phyloP scores from a whole-genome alignment of 2,329 filamentous ascomycete species.

The Pseudophaeomoniella oleicola region DNA sequence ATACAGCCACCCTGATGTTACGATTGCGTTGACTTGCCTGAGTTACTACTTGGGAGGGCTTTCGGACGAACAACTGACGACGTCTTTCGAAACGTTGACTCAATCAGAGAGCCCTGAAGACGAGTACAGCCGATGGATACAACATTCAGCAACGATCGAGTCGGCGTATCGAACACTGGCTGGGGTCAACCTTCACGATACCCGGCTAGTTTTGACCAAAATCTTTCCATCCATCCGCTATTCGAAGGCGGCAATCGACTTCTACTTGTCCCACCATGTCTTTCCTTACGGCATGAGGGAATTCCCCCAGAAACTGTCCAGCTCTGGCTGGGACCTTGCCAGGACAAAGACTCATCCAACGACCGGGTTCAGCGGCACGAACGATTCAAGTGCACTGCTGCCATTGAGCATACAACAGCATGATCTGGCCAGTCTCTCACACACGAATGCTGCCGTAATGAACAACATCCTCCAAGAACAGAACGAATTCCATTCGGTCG shows the following conservation, averaged over 20 bases:
- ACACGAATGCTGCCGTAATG: conserved; percentile 56
- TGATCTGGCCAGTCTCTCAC: conserved; percentile 38
- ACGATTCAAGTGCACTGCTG: conserved; percentile 44
- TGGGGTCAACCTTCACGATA: conserved; percentile 46
- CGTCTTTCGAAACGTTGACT: conserved; percentile 31
- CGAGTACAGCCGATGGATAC: conserved; percentile 32
- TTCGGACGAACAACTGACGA: conserved; percentile 31
- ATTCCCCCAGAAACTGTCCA: conserved; percentile 47
- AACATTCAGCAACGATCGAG: conserved; percentile 16
- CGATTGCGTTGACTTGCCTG: conserved; percentile 40
- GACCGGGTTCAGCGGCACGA: conserved; percentile 58
- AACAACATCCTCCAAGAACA: conserved; percentile 40
- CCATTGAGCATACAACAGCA: conserved; percentile 42
- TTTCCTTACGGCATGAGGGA: conserved; percentile 50
- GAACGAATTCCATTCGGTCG: conserved; percentile 21
- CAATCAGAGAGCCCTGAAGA: conserved; percentile 35
- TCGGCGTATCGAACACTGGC: conserved; percentile 24
- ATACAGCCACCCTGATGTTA: conserved; percentile 47
- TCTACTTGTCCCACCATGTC: conserved; percentile 42
- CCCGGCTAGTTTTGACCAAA: conserved; percentile 25
- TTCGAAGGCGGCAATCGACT: conserved; percentile 45
- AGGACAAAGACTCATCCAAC: conserved; percentile 19
- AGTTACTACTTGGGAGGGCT: conserved; percentile 45
- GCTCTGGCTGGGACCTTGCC: conserved; percentile 55
- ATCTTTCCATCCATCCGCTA: conserved; percentile 41